phyloP scores from a whole-genome alignment of 2,329 filamentous ascomycete genomes.

The Trichoderma oligosporum region DNA sequence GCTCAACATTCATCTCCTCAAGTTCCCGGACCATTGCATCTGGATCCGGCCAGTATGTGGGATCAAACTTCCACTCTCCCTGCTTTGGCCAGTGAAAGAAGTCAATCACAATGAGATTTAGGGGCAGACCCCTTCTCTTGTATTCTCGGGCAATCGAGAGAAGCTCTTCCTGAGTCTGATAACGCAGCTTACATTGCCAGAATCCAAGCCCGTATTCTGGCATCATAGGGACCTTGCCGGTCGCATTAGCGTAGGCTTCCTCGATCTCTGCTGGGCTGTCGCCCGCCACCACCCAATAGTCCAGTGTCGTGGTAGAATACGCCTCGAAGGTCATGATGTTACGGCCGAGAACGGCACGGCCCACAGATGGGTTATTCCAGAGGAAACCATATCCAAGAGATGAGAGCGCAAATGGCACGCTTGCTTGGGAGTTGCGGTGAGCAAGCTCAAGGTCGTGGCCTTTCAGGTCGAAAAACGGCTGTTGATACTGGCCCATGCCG shows the following conservation, averaged over 20 bases:
- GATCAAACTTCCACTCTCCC: constrained; percentile 66
- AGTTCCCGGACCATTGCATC: constrained; percentile 62
- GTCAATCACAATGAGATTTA: constrained; percentile 64
- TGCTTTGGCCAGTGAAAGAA: constrained; percentile 66
- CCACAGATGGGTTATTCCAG: constrained; percentile 64
- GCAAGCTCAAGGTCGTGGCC: constrained; percentile 60
- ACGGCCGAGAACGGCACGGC: constrained; percentile 56
- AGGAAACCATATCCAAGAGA: constrained; percentile 59
- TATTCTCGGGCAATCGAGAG: constrained; percentile 59
- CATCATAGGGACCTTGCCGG: constrained; percentile 62
- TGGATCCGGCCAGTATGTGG: constrained; percentile 61
- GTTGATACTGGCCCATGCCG: constrained; percentile 68
- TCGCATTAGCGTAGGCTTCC: constrained; percentile 52
- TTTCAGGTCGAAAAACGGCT: constrained; percentile 60
- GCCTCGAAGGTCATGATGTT: constrained; percentile 62
- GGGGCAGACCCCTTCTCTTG: constrained; percentile 49
- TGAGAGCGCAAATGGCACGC: constrained; percentile 59
- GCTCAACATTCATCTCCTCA: constrained; percentile 54
- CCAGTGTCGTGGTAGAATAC: constrained; percentile 52
- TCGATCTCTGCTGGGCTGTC: constrained; percentile 54
- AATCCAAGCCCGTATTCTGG: constrained; percentile 65
- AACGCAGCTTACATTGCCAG: constrained; percentile 65
- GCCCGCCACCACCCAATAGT: constrained; percentile 62
- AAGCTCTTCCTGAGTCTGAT: constrained; percentile 62
- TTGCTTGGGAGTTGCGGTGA: constrained; percentile 64